Percentiles rank a stretch among this genome's conserved stretches.
These are phyloP conservation scores for Candida mesenterica DNA, from an alignment of 1,139 yeast genomes.

Conservation along the genomic window DNA sequence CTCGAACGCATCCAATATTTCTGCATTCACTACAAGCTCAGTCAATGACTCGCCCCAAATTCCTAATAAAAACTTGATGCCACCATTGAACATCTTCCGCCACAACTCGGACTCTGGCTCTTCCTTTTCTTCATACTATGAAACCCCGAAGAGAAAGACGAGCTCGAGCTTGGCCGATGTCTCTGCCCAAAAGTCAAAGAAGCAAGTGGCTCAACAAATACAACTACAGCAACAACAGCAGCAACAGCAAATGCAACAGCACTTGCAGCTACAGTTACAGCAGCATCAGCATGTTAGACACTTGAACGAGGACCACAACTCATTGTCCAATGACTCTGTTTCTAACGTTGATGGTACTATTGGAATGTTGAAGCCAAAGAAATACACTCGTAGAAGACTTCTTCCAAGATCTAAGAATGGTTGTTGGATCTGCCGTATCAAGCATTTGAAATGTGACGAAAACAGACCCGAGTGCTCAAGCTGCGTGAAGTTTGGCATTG, in stretches of 20 bases:
- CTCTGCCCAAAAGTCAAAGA: constrained; percentile 15
- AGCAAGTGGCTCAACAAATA: constrained; percentile 7
- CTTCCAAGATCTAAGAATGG: constrained; percentile 47
- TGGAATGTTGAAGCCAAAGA: constrained; percentile 23
- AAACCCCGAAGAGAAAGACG: constrained; percentile 21
- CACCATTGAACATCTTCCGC: constrained; percentile 27
- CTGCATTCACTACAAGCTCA: constrained; percentile 9
- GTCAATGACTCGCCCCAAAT: constrained; percentile 4
- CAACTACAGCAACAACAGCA: constrained; percentile 4
- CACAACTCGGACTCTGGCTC: constrained; percentile 26
- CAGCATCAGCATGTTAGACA: constrained; percentile 7
- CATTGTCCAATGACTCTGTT: constrained; percentile 7
- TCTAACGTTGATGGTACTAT: constrained; percentile 3
- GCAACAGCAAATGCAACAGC: constrained; percentile 6
- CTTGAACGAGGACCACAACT: constrained; percentile 6
- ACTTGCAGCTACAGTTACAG: constrained; percentile 8
- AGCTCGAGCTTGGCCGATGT: constrained; percentile 18
- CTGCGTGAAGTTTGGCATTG: constrained; percentile 42
- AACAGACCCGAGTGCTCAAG: constrained; percentile 37
- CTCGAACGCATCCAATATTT: constrained; percentile 15
- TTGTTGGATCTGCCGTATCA: constrained; percentile 52
- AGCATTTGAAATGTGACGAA: constrained; percentile 50
- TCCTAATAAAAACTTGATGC: constrained; percentile 17
- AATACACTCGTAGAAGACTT: constrained; percentile 41
- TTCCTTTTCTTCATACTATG: constrained; percentile 15